Evolutionary conservation across 176 grass and related monocot species (phyloP).

Genomic region (Lolium rigidum): DNA sequence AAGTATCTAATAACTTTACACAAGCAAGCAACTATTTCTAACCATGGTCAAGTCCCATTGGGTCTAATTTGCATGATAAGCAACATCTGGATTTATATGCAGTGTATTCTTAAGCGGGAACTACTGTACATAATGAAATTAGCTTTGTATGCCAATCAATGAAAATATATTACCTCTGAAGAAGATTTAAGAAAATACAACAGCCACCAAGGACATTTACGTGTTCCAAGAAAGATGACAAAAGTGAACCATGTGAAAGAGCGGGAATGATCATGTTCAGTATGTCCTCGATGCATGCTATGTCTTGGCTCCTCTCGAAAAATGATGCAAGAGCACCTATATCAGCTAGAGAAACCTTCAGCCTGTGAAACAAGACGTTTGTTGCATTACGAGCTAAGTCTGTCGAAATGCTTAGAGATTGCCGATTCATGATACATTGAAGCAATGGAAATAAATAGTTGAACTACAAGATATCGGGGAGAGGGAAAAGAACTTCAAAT

Average conservation of each 20-base stretch:
- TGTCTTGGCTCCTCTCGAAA: conserved; percentile 76
- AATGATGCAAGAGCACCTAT: conserved; percentile 69
- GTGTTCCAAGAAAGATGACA: conserved; percentile 67
- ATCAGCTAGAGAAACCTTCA: conserved; percentile 60
- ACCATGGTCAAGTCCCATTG: conserved; percentile 24
- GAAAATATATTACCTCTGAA: conserved; percentile 59
- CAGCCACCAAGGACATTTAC: conserved; percentile 72
- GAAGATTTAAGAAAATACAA: conserved; percentile 72
- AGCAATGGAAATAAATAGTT: neutral
- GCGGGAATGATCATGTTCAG: conserved; percentile 70
- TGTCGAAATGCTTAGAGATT: neutral
- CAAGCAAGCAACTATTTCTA: conserved; percentile 47
- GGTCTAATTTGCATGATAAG: conserved; percentile 34
- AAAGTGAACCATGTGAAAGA: conserved; percentile 58
- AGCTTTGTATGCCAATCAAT: neutral
- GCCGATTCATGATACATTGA: neutral
- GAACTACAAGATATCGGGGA: conserved; percentile 11
- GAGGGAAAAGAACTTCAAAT: neutral
- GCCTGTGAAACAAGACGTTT: conserved; percentile 46
- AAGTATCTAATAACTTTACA: conserved; percentile 28
- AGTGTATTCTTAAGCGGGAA: neutral
- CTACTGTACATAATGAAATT: conserved; percentile 21
- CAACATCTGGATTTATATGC: conserved; percentile 9
- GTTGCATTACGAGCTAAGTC: neutral
- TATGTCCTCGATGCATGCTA: conserved; percentile 79